Conservation (phyloP, 257 asterid species). For the Phtheirospermum japonicum region DNA sequence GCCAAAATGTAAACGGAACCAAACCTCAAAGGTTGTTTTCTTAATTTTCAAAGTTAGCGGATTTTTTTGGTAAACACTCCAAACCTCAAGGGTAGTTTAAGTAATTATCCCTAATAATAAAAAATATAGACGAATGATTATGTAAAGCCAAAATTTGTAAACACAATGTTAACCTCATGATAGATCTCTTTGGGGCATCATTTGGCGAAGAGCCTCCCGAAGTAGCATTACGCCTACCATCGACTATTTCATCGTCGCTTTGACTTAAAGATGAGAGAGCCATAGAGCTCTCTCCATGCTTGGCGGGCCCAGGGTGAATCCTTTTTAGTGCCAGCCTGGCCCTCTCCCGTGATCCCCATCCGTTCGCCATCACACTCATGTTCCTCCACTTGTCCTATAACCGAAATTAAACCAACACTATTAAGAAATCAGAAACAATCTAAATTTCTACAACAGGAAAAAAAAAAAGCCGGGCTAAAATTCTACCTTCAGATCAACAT, state of each 20-base stretch:
- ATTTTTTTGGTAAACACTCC: not conserved
- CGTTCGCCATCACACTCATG: constrained; percentile 95
- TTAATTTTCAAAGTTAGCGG: no score
- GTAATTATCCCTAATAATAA: not conserved
- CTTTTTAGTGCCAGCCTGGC: constrained; percentile 70
- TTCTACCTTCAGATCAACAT: constrained; percentile 94
- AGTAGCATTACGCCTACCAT: not conserved
- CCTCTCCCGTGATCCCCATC: constrained; percentile 90
- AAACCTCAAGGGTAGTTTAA: no score
- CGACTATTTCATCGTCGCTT: not conserved
- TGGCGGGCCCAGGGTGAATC: constrained; percentile 48
- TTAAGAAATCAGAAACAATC: constrained; percentile 25
- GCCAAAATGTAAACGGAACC: no score
- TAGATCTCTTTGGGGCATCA: constrained; percentile 8
- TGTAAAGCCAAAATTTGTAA: not conserved
- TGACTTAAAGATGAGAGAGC: constrained; percentile 33
- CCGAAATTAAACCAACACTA: constrained; percentile 20
- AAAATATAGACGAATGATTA: not conserved
- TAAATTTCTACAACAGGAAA: constrained; percentile 7
- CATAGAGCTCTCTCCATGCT: constrained; percentile 61
- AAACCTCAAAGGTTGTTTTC: no score
- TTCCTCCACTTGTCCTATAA: constrained; percentile 96
- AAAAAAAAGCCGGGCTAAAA: not conserved
- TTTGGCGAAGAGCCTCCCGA: constrained; percentile 7
- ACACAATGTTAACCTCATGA: not conserved